phyloP scores from a whole-genome alignment of 805 yeast species.

The Saccharomycodes ludwigii region DNA sequence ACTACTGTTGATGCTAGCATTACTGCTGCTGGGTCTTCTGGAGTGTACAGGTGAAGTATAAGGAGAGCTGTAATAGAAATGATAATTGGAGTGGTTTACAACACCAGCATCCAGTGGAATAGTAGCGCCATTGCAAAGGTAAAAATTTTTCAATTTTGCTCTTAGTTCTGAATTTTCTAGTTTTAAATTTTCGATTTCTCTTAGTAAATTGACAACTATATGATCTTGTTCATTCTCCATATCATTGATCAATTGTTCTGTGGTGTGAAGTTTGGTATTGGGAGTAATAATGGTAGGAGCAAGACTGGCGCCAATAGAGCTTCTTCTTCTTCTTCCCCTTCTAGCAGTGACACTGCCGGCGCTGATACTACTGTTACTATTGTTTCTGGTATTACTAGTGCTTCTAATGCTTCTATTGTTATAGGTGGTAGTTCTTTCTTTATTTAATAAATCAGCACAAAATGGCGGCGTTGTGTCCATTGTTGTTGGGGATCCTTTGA shows the following conservation, averaged over 20 bases:
- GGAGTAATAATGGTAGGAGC: background rate
- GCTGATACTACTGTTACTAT: background rate
- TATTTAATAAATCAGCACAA: too few species aligned
- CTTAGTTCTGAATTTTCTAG: constrained; percentile 33
- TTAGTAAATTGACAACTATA: constrained; percentile 40
- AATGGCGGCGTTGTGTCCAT: too few species aligned
- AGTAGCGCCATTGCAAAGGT: too few species aligned
- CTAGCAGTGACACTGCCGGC: too few species aligned
- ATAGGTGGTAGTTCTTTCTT: too few species aligned
- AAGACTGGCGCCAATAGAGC: constrained; percentile 6
- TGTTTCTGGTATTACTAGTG: too few species aligned
- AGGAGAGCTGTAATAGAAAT: too few species aligned
- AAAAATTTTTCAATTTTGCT: constrained; percentile 8
- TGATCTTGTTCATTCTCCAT: constrained; percentile 60
- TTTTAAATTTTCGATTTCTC: constrained; percentile 35
- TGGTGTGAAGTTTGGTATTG: background rate
- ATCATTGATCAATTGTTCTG: constrained; percentile 39
- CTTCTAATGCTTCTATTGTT: too few species aligned
- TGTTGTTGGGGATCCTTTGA: too few species aligned
- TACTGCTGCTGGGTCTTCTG: constrained; percentile 1
- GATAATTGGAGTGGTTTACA: too few species aligned
- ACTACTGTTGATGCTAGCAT: background rate
- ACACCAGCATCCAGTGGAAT: too few species aligned
- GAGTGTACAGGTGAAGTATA: background rate
- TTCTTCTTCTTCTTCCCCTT: constrained; percentile 7